Conservation (phyloP, 805 yeast species). For the Hanseniaspora valbyensis region DNA sequence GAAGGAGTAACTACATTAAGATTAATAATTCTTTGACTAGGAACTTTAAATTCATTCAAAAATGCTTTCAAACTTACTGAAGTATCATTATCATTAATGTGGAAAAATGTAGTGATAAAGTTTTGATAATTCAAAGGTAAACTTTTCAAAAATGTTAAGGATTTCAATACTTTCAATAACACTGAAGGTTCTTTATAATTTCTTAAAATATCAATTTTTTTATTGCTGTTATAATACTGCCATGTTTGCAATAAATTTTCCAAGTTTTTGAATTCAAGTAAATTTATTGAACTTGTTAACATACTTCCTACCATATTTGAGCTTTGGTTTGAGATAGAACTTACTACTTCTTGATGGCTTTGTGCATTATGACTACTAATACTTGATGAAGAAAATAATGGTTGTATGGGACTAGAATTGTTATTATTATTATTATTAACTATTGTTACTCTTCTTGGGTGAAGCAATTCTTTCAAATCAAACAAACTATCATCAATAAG, state of each 20-base stretch:
- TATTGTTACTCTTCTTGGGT: slow-evolving; percentile 9
- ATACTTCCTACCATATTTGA: background rate
- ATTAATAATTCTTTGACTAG: slow-evolving; percentile 20
- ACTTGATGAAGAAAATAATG: background rate
- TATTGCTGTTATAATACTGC: slow-evolving; percentile 18
- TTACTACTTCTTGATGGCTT: background rate
- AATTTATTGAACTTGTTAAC: background rate
- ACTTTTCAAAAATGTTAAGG: slow-evolving; percentile 19
- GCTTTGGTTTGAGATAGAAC: slow-evolving; percentile 3
- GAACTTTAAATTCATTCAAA: slow-evolving; percentile 28
- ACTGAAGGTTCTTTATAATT: slow-evolving; percentile 6
- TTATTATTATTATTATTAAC: background rate
- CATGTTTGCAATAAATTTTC: slow-evolving; percentile 19
- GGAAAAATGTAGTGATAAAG: slow-evolving; percentile 37
- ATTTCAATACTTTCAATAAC: slow-evolving; percentile 18
- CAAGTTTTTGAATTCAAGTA: slow-evolving; percentile 5
- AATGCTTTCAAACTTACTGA: slow-evolving; percentile 33
- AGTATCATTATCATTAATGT: slow-evolving; percentile 30
- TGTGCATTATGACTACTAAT: too few relatives aligned
- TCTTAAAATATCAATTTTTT: slow-evolving; percentile 15
- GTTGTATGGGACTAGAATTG: background rate
- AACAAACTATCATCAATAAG: slow-evolving; percentile 26
- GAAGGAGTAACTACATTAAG: slow-evolving; percentile 1
- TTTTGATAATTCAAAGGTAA: slow-evolving; percentile 38
- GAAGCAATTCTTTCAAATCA: slow-evolving; percentile 9